Conservation (phyloP, 2,329 filamentous ascomycete genomes). For the Didymella sp. region DNA sequence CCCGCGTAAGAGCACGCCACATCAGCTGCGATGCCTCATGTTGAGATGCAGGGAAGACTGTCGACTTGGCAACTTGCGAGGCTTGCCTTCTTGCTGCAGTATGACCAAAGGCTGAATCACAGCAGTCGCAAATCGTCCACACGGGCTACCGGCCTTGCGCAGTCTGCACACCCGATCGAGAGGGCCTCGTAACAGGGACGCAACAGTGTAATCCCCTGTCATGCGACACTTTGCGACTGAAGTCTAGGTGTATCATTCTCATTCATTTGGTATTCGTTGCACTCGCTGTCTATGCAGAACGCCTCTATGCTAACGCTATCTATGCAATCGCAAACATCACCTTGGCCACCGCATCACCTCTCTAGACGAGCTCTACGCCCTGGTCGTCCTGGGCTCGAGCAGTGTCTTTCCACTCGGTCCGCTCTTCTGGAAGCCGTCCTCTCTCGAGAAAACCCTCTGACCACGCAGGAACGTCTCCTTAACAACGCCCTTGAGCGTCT, state of each 20-base stretch:
- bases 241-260: not conserved
- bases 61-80: conserved; percentile 8
- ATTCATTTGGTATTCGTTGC: not conserved
- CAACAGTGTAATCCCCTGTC: not conserved
- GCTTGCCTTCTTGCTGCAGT: not conserved
- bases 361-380: not conserved
- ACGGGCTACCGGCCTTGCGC: not conserved
- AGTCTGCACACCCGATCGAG: not conserved
- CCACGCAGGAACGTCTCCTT: conserved; percentile 86
- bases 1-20: not conserved
- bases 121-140: not conserved
- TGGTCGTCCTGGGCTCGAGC: conserved; percentile 55
- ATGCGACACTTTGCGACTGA: not conserved
- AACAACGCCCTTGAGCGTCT: conserved; percentile 77
- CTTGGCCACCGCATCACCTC: not conserved
- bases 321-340: conserved; percentile 21
- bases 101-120: too few species aligned
- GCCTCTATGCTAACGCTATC: conserved; percentile 19
- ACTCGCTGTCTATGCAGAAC: conserved; percentile 4
- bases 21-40: conserved; percentile 1
- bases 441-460: conserved; percentile 73
- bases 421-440: conserved; percentile 68
- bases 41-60: conserved; percentile 2
- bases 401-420: conserved; percentile 59
- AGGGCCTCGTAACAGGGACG: not conserved